Base-by-base conservation (phyloP, 2,329 filamentous ascomycete genomes). In the Hypoxylon sp. region DNA sequence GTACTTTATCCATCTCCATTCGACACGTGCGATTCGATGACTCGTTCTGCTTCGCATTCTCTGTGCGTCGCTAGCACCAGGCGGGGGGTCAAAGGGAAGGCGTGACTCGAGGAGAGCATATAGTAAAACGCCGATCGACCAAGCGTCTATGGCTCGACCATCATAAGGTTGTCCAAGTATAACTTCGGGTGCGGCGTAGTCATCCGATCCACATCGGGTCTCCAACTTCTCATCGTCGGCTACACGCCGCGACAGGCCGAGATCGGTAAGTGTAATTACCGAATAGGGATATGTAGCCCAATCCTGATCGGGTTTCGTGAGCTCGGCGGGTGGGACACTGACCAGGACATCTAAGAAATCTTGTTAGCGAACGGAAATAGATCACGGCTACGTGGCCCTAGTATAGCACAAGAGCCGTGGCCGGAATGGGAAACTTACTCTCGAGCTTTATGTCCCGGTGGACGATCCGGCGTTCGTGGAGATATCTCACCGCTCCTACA, bases 381-480 rank as follows among this genome's bases (percentile, higher is more conserved):
- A 17, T 7, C 64, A 59, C 33, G 35, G 31, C 7, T 47, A 18
- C n/a, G n/a, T n/a, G n/a, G n/a, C n/a, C n/a, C n/a, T n/a, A n/a
- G n/a, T n/a, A n/a, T n/a, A n/a, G n/a, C n/a, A n/a, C n/a, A n/a
- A n/a, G n/a, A n/a, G n/a, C n/a, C n/a, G n/a, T n/a, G n/a, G n/a
- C n/a, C n/a, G n/a, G n/a, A n/a, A n/a, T n/a, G n/a, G 24, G 8
- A 1, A 41, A 81, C 88, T 77, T 83, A 95, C 91, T 84, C 81
- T 99, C 95, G 57, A 99, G 87, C 78, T 99, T 99, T 75, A 99
- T 96, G 74, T 99, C 95, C 58, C 95, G 87, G 73, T 99, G 95
- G 50, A 98, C 94, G 71, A 99, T 97, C 66, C 86, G 88, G 68
- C 90, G 81, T 50, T 85, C 80, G 74, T 99, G 95, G 45, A 99